Evolutionary conservation across 2,329 filamentous ascomycete species (phyloP).

Genomic region (Talaromyces verruculosus): DNA sequence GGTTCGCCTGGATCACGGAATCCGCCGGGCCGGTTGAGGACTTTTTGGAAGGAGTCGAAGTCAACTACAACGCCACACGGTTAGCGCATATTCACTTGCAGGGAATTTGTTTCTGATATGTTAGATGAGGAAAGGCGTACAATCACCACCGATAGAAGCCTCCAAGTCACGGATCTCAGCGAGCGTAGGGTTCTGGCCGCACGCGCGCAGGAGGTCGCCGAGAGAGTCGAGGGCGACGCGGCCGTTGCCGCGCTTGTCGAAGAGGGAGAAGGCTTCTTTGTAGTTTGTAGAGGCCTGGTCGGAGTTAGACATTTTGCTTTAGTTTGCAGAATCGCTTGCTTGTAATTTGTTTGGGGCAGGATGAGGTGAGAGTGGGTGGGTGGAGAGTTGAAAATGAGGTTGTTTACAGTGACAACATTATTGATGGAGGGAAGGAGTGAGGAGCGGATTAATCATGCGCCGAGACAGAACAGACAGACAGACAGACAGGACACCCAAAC

Average conservation of each 20-base stretch:
- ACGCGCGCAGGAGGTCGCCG: conserved; percentile 91
- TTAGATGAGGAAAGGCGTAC: conserved; percentile 60
- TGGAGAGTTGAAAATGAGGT: conserved; percentile 1
- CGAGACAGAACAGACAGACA: neutral
- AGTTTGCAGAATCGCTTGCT: neutral
- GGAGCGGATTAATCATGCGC: conserved; percentile 19
- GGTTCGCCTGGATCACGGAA: conserved; percentile 98
- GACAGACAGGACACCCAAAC: neutral
- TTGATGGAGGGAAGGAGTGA: neutral
- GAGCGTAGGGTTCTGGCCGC: conserved; percentile 95
- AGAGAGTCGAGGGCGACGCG: conserved; percentile 83
- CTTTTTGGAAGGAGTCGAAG: conserved; percentile 94
- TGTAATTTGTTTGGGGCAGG: neutral
- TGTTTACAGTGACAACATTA: neutral
- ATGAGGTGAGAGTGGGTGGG: neutral
- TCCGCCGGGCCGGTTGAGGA: conserved; percentile 94
- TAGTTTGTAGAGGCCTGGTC: conserved; percentile 85
- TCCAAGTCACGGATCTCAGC: conserved; percentile 90
- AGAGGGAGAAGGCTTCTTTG: conserved; percentile 99
- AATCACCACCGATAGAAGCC: conserved; percentile 84
- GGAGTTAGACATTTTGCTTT: conserved; percentile 30
- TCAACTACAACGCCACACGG: conserved; percentile 66
- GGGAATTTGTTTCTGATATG: no score
- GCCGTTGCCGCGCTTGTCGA: conserved; percentile 98
- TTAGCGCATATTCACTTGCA: conserved; percentile 18